Conservation (phyloP, 345 rosid genomes). For the Alliaria petiolata region DNA sequence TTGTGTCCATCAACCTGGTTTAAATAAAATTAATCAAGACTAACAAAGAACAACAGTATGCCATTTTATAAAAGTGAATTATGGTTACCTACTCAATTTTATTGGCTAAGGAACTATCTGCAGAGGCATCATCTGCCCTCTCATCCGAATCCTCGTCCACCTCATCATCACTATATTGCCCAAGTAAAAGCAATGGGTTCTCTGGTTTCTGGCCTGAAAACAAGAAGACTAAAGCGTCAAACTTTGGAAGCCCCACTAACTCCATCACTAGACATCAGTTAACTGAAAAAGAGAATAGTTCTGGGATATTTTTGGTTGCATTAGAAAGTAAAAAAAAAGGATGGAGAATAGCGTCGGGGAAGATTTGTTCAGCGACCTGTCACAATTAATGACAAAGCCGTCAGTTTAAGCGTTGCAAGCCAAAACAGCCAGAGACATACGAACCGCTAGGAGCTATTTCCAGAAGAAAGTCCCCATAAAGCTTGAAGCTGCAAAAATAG, state of each 20-base stretch:
- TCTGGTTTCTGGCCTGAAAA: constrained; percentile 69
- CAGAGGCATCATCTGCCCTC: constrained; percentile 25
- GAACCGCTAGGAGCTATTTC: constrained; percentile 68
- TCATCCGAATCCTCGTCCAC: constrained; percentile 49
- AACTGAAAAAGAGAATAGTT: neutral
- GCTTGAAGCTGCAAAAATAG: constrained; percentile 63
- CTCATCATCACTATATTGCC: constrained; percentile 93
- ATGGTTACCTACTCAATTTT: constrained; percentile 51
- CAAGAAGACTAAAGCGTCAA: constrained; percentile 37
- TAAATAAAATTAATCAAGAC: constrained; percentile 5
- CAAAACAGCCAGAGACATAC: constrained; percentile 91
- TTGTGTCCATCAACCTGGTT: constrained; percentile 44
- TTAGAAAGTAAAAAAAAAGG: neutral
- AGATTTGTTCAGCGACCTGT: constrained; percentile 58
- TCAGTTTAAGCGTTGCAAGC: constrained; percentile 50
- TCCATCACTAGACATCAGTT: neutral
- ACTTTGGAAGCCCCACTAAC: constrained; percentile 23
- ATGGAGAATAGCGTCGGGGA: constrained; percentile 31
- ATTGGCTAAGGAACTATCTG: constrained; percentile 35
- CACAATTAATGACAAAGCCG: constrained; percentile 49
- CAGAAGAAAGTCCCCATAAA: constrained; percentile 64
- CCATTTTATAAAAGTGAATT: neutral
- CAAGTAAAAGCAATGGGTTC: constrained; percentile 85
- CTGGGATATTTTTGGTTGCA: neutral
- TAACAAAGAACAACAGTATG: neutral